Base-by-base conservation (phyloP, 2,329 filamentous ascomycete species). In the Scolecobasidium constrictum region DNA sequence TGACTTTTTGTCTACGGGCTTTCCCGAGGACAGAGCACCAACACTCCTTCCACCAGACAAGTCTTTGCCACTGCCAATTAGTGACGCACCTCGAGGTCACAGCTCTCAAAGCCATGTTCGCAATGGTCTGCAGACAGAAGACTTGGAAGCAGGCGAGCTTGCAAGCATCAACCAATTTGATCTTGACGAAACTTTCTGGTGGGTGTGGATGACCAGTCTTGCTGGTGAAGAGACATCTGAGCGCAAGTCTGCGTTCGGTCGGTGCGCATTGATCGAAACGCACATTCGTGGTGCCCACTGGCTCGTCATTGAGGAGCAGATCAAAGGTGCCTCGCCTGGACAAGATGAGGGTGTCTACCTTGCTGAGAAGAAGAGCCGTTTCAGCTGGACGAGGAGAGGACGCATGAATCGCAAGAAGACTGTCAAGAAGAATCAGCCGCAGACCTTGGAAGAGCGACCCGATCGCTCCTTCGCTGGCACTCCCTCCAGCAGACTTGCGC, bases 131-230 rank as follows among this genome's bases (percentile, higher is more conserved):
- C 80, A 87, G 50, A 72, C 72, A 12, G 78, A 84, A 18, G 69
- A 77, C 33, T 69, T 95, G 1, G 87, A 95, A 50, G 92, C 90
- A 1, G 92, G 87, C 40, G 92, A 98, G 69, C 72, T 98, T 45
- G 92, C 92, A 21, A 96, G 87, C 57, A 94, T 98, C 56, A 83
- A 77, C 18, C 75, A 75, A 28, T 76, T 96, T 45, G 81, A 92
- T 48, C 71, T 98, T 4, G 92, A 98, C 53, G 90, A 96, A 59
- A 83, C 87, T 1, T 98, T 98, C 61, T 98, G 92, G 92, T 96
- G 92, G 90, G 92, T 96, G 3, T 98, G 92, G 92, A 96, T 98
- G 73, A 93, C 79, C 52, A 96, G 90, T 69, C 67, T 98, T 54
- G 87, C 90, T 2, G 83, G 80, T 1, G 92, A 98, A 55, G 92